A percentile compares a stretch with the other conserved stretches of the same genome.
Conservation (phyloP, 2,329 filamentous ascomycete species). For the Myrmaecium sp. region DNA sequence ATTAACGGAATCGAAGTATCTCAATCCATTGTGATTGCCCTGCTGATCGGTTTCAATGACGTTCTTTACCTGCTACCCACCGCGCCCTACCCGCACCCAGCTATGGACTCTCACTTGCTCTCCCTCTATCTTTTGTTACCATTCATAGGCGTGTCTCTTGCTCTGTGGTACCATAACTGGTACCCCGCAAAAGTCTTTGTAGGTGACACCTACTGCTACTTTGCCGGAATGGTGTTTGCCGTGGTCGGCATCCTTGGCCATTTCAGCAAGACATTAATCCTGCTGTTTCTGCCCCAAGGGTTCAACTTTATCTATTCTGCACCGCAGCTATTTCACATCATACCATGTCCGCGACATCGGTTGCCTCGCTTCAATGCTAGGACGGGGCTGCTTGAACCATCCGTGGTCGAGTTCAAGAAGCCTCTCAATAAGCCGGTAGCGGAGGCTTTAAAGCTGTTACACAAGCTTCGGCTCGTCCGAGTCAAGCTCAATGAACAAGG, state of each 20-base stretch:
- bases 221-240: constrained; percentile 97
- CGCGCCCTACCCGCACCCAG: constrained; percentile 73
- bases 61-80: constrained; percentile 61
- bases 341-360: constrained; percentile 86
- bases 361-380: constrained; percentile 76
- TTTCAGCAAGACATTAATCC: constrained; percentile 89
- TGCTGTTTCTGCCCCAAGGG: constrained; percentile 82
- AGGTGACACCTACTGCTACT: constrained; percentile 98
- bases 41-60: constrained; percentile 74
- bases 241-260: constrained; percentile 93
- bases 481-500: constrained; percentile 52
- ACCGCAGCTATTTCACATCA: constrained; percentile 76
- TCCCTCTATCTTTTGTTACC: constrained; percentile 88
- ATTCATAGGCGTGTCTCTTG: constrained; percentile 81
- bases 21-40: constrained; percentile 80
- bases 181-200: constrained; percentile 92
- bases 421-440: constrained; percentile 52
- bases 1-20: constrained; percentile 96
- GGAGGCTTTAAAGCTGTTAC: constrained; percentile 48
- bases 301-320: constrained; percentile 93
- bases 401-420: constrained; percentile 55
- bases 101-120: constrained; percentile 89
- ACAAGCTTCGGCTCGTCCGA: constrained; percentile 48
- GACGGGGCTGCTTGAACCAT: constrained; percentile 73
- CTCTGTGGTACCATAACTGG: constrained; percentile 83